phyloP scores from a whole-genome alignment of 352 stramenopile species.

The Hyaloperonospora brassicae region DNA sequence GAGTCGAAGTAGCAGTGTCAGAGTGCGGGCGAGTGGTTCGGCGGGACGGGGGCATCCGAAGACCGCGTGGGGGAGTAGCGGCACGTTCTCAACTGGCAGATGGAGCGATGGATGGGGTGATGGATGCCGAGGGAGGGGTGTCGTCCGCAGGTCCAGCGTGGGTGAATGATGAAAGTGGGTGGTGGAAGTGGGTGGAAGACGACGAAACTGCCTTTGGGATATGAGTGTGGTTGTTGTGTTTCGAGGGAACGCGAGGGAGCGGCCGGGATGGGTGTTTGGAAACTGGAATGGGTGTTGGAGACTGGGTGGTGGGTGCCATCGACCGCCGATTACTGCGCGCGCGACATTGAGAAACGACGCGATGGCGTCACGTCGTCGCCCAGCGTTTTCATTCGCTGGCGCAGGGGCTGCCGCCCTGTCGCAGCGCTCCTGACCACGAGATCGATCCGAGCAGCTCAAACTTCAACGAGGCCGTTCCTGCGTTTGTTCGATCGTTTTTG shows the following conservation, averaged over 20 bases:
- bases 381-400: neutral
- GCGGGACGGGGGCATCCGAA: conserved; percentile 13
- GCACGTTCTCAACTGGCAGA: conserved; percentile 25
- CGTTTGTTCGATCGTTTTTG: too few species aligned
- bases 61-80: conserved; percentile 20
- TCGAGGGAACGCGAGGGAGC: too few species aligned
- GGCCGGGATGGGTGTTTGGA: too few species aligned
- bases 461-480: too few species aligned
- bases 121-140: neutral
- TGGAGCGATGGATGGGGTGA: neutral
- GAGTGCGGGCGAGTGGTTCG: conserved; percentile 19
- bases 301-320: neutral
- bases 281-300: neutral
- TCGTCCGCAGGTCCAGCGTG: neutral
- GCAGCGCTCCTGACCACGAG: too few species aligned
- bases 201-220: too few species aligned
- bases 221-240: too few species aligned
- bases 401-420: neutral
- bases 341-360: conserved; percentile 1
- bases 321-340: neutral
- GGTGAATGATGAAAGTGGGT: neutral
- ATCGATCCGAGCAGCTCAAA: too few species aligned
- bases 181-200: too few species aligned
- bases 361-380: neutral
- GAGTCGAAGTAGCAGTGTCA: conserved; percentile 11